phyloP scores from a whole-genome alignment of 768 basidiomycete genomes.

The Tulasnella sp. region DNA sequence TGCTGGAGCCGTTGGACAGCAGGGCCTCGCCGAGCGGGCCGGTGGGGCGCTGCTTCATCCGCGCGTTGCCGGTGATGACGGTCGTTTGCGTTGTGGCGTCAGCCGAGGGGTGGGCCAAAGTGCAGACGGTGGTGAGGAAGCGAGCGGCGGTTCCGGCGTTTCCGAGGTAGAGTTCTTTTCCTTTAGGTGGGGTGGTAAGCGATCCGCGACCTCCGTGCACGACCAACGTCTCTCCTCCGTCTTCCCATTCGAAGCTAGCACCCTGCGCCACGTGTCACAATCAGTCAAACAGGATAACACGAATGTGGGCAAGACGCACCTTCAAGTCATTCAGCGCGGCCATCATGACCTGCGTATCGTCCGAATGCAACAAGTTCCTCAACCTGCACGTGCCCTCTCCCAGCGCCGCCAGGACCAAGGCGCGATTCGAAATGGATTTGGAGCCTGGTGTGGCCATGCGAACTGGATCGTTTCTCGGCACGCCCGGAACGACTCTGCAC shows the following conservation, averaged over 20 bases:
- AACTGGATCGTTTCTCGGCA: conserved; percentile 52
- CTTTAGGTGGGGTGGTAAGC: conserved; percentile 69
- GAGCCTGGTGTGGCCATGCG: conserved; percentile 92
- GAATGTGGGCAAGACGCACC: too few species aligned
- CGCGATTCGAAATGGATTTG: conserved; percentile 95
- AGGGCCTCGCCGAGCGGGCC: conserved; percentile 93
- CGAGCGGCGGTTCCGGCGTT: conserved; percentile 98
- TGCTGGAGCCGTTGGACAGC: conserved; percentile 67
- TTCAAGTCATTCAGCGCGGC: conserved; percentile 82
- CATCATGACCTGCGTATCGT: conserved; percentile 99
- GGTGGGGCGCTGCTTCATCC: conserved; percentile 98
- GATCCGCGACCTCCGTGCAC: conserved; percentile 82
- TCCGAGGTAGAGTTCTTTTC: conserved; percentile 88
- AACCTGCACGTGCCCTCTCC: conserved; percentile 83
- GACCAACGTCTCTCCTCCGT: conserved; percentile 91
- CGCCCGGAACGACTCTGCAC: conserved; percentile 65
- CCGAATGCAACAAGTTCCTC: conserved; percentile 89
- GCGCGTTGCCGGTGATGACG: conserved; percentile 91
- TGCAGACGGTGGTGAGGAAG: conserved; percentile 94
- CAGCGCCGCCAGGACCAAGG: conserved; percentile 87
- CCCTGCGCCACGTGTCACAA: conserved; percentile 51
- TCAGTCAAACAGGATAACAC: too few species aligned
- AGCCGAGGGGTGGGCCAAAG: conserved; percentile 60
- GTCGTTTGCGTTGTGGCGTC: conserved; percentile 47
- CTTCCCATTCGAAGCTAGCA: conserved; percentile 91